These are phyloP conservation scores for Isabelozyma pseudorhagii DNA, from an alignment of 805 yeast genomes.

Conservation along the genomic window DNA sequence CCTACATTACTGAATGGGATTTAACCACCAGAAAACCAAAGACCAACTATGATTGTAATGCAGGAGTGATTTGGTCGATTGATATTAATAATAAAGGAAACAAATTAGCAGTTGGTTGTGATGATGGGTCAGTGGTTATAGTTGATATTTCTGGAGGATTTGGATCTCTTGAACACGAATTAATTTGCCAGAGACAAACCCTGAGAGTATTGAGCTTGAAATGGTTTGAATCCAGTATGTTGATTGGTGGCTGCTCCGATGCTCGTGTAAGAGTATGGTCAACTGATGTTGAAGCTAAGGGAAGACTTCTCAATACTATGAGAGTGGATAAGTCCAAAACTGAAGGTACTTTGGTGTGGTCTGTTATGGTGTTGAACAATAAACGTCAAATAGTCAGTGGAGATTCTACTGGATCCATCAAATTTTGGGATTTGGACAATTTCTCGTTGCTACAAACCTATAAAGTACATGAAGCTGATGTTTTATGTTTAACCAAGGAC, in stretches of 20 bases:
- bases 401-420: constrained; percentile 92
- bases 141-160: constrained; percentile 82
- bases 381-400: constrained; percentile 85
- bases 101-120: constrained; percentile 87
- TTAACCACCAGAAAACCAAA: constrained; percentile 67
- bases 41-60: constrained; percentile 80
- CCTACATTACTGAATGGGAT: constrained; percentile 91
- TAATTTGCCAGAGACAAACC: constrained; percentile 78
- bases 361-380: constrained; percentile 60
- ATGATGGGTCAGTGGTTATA: constrained; percentile 85
- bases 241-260: constrained; percentile 95
- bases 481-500: constrained; percentile 67
- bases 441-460: constrained; percentile 79
- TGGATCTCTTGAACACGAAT: constrained; percentile 76
- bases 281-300: constrained; percentile 41
- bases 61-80: constrained; percentile 92
- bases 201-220: constrained; percentile 74
- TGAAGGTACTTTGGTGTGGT: constrained; percentile 92
- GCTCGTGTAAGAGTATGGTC: constrained; percentile 88
- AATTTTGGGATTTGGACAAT: constrained; percentile 85
- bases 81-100: constrained; percentile 59
- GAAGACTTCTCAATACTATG: constrained; percentile 78
- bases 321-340: constrained; percentile 85
- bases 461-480: constrained; percentile 87
- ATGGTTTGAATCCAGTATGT: constrained; percentile 63